Percentiles rank a stretch among this genome's conserved stretches.
phyloP scores from a whole-genome alignment of 2,329 filamentous ascomycete genomes.

The Colletotrichum sp. region DNA sequence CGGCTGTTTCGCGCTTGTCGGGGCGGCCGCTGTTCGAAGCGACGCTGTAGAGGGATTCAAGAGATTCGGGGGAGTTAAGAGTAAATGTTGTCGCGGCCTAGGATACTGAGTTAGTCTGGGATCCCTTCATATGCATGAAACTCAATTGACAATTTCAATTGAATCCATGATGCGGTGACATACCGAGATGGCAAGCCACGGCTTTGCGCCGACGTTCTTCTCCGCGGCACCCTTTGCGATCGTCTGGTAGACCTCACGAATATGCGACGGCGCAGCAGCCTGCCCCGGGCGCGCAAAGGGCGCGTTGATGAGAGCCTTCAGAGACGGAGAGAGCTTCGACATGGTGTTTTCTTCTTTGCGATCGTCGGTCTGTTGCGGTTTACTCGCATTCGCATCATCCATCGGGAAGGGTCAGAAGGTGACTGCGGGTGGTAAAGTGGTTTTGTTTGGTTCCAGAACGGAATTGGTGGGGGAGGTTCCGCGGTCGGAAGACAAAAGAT shows the following conservation, averaged over 20 bases:
- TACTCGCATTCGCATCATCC: conserved; percentile 1
- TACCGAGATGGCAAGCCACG: conserved; percentile 73
- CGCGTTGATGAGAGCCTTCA: conserved; percentile 78
- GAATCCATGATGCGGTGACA: conserved; percentile 17
- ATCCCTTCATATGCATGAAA: background rate
- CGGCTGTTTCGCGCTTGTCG: conserved; percentile 53
- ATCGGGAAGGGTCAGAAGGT: background rate
- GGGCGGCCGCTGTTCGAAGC: conserved; percentile 37
- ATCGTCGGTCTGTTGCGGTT: background rate
- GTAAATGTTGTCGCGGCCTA: conserved; percentile 84
- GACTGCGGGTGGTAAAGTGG: background rate
- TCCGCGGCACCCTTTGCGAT: conserved; percentile 67
- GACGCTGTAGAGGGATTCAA: conserved; percentile 65
- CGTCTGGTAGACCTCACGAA: conserved; percentile 66
- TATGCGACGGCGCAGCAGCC: conserved; percentile 66
- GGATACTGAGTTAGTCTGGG: background rate
- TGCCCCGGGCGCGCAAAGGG: conserved; percentile 70
- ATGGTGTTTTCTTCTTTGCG: conserved; percentile 45
- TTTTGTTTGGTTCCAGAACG: conserved; percentile 2
- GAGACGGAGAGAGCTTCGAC: conserved; percentile 73
- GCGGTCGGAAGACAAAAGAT: conserved; percentile 16
- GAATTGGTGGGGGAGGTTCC: background rate
- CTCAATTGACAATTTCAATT: background rate
- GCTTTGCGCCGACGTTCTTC: conserved; percentile 66
- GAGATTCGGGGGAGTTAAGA: conserved; percentile 82